Evolutionary conservation across 352 stramenopile species (phyloP), one percentile per base, ranked within the genome.

Genomic region (Globisporangium cylindrosporum): DNA sequence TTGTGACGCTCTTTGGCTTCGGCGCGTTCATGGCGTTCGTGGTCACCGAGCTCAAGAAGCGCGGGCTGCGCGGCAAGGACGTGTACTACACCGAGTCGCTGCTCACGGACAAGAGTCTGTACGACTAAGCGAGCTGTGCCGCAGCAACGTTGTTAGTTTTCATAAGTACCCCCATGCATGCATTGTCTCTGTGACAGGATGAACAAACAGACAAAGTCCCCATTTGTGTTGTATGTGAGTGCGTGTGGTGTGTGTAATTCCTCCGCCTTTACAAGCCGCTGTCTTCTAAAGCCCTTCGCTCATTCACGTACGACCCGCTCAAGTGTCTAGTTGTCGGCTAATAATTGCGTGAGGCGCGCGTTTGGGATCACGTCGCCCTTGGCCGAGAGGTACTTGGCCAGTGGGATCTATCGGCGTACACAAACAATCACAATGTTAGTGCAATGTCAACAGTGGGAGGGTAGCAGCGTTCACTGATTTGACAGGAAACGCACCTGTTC

Each of bases 341-440:
- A 79, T 70, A 90, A 82, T 63, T 86, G 64, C 48, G 69, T 62
- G 51, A 92, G 79, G 36, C 76, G 74, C 60, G 73, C 68, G 70
- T 91, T 92, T 57, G 77, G 71, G 61, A 82, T 85, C 73, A 95
- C 88, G 10, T 94, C 84, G 49, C 88, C 88, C 77, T 94, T 93
- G 76, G 85, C 76, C 36, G 86, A 77, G 62, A 95, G 78, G 73
- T 94, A 91, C 70, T 92, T 88, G 67, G 80, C 84, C 69, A 93
- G 67, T 51, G 78, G 82, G 29, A 92, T 74, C 83, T 91, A 73
- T 73, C 55, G 18, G 14, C 68, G 10, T 57, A 48, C 43, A 72
- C 34, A 57, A 49, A 59, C 20, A 65, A 56, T 36, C 18, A 68
- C 18, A 63, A n/a, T 24, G 34, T 64, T 38, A 36, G 9, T 22